phyloP scores from a whole-genome alignment of 768 basidiomycete species.

The Lactarius sanguifluus region DNA sequence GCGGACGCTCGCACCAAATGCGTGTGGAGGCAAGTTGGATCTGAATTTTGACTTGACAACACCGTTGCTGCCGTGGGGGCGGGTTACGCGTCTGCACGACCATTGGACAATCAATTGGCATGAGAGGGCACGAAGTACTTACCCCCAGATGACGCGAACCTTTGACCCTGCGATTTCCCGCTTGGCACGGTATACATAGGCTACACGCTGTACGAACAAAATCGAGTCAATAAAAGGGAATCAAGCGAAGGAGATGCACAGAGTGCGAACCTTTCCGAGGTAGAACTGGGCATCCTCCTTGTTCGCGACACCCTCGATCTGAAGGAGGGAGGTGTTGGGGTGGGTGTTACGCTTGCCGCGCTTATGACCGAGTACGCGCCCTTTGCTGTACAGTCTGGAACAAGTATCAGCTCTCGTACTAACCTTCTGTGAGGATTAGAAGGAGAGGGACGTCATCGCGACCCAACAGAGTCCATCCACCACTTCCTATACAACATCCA shows the following conservation, averaged over 20 bases:
- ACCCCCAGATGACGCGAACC: constrained; percentile 99
- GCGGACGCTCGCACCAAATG: constrained; percentile 91
- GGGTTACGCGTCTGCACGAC: constrained; percentile 73
- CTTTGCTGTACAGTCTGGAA: constrained; percentile 88
- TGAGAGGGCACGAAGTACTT: constrained; percentile 35
- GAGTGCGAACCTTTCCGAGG: constrained; percentile 85
- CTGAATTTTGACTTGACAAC: constrained; percentile 97
- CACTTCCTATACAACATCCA: constrained; percentile 35
- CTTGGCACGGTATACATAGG: constrained; percentile 98
- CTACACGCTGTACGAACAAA: constrained; percentile 66
- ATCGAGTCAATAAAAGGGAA: constrained; percentile 1
- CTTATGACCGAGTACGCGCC: constrained; percentile 97
- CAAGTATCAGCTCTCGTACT: constrained; percentile 20
- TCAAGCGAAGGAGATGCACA: background rate
- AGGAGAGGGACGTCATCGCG: constrained; percentile 23
- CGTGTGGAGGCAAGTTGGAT: constrained; percentile 90
- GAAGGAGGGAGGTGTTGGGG: constrained; percentile 94
- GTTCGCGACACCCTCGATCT: constrained; percentile 93
- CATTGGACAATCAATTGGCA: background rate
- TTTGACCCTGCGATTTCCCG: constrained; percentile 91
- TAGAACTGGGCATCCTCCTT: constrained; percentile 97
- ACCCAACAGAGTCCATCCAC: constrained; percentile 45
- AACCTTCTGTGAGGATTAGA: background rate
- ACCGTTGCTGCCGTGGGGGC: constrained; percentile 91
- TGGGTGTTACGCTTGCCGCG: constrained; percentile 95